Percentiles rank a stretch among this genome's conserved stretches.
These are phyloP conservation scores for Lagenidium sp. DNA, from an alignment of 352 stramenopile species.

Conservation along the genomic window DNA sequence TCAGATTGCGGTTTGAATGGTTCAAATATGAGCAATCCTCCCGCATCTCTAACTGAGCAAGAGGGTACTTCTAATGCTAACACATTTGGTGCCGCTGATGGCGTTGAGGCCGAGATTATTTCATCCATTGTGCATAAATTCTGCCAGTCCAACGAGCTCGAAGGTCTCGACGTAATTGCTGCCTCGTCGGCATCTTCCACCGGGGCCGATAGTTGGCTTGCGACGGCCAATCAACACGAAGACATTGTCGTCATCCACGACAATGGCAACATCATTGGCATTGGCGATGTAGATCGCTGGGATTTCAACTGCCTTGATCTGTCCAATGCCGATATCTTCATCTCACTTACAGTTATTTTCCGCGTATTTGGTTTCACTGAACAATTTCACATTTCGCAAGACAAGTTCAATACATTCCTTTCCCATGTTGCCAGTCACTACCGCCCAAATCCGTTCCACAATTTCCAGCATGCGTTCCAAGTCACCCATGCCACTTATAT, in stretches of 20 bases:
- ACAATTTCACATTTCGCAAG: conserved; percentile 30
- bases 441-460: conserved; percentile 63
- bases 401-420: conserved; percentile 52
- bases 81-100: conserved; percentile 5
- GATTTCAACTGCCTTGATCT: conserved; percentile 46
- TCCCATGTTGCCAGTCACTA: conserved; percentile 50
- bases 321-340: conserved; percentile 40
- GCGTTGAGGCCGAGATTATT: conserved; percentile 44
- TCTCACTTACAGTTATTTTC: conserved; percentile 37
- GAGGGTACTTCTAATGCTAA: no score
- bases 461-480: conserved; percentile 66
- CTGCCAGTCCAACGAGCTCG: conserved; percentile 37
- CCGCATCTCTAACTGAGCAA: neutral
- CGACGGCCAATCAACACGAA: conserved; percentile 1
- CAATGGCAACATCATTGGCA: conserved; percentile 24
- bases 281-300: conserved; percentile 38
- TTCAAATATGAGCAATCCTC: neutral
- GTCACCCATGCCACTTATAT: conserved; percentile 50
- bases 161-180: conserved; percentile 22
- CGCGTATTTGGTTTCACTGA: conserved; percentile 46
- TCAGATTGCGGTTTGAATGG: conserved; percentile 31
- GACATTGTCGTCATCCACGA: conserved; percentile 11
- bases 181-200: conserved; percentile 9
- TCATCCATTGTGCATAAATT: conserved; percentile 54
- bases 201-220: conserved; percentile 16